Percentiles rank a stretch among this genome's conserved stretches.
These are phyloP conservation scores for Parastagonospora avenae DNA, from an alignment of 2,329 filamentous ascomycete genomes.

Conservation along the genomic window DNA sequence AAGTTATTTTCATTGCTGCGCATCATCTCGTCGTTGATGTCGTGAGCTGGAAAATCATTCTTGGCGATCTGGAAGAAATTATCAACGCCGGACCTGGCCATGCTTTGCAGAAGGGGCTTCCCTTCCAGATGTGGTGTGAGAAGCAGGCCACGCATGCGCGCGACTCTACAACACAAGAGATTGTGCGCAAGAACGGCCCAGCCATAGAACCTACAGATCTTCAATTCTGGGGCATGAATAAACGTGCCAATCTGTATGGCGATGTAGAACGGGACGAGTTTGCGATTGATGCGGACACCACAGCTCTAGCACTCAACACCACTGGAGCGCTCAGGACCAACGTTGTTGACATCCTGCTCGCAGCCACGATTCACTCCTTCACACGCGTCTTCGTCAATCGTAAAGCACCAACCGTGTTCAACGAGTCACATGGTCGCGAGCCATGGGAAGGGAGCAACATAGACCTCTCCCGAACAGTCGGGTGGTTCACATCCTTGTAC, in stretches of 20 bases:
- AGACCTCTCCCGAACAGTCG: constrained; percentile 63
- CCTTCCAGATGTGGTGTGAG: constrained; percentile 39
- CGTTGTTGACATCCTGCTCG: constrained; percentile 59
- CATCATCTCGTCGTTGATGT: constrained; percentile 44
- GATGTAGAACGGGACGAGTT: constrained; percentile 39
- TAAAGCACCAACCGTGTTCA: constrained; percentile 55
- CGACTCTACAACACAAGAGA: constrained; percentile 20
- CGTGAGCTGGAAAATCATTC: constrained; percentile 41
- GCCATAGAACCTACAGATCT: constrained; percentile 25
- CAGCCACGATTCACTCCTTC: constrained; percentile 62
- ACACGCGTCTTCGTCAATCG: constrained; percentile 61
- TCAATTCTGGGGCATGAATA: constrained; percentile 38
- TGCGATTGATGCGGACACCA: constrained; percentile 20
- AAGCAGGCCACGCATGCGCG: constrained; percentile 9
- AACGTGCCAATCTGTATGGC: constrained; percentile 33
- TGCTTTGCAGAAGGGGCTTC: constrained; percentile 24
- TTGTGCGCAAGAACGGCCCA: constrained; percentile 9
- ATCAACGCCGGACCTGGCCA: constrained; percentile 17
- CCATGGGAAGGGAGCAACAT: constrained; percentile 51
- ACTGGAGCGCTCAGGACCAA: constrained; percentile 58
- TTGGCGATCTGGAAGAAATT: constrained; percentile 39
- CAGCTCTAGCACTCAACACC: constrained; percentile 27
- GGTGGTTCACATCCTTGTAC: constrained; percentile 65
- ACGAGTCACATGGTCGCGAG: constrained; percentile 46
- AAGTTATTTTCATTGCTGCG: constrained; percentile 36